Conservation (phyloP, 495 filamentous ascomycete species). For the Penicillium manginii region DNA sequence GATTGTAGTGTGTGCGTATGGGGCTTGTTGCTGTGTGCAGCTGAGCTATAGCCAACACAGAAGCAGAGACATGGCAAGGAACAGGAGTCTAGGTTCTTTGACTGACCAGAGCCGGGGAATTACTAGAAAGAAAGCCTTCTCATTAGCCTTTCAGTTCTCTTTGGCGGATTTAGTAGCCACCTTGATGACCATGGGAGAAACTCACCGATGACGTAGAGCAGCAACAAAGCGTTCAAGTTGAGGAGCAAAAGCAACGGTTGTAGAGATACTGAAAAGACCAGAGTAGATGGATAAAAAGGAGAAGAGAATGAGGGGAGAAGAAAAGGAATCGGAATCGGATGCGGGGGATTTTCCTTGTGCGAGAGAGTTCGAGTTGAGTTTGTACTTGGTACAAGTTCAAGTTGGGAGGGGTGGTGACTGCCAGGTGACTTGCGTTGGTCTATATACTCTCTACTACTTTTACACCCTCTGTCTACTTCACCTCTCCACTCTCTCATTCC, state of each 20-base stretch:
- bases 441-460: background rate
- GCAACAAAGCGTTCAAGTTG: background rate
- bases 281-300: conserved; percentile 4
- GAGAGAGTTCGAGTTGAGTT: background rate
- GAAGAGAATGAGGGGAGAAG: conserved; percentile 11
- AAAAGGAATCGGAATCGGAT: conserved; percentile 15
- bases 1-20: background rate
- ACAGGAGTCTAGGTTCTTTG: conserved; percentile 2
- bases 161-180: conserved; percentile 22
- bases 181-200: conserved; percentile 10
- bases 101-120: conserved; percentile 5
- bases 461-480: background rate
- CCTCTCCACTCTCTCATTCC: background rate
- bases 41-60: background rate
- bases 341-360: conserved; percentile 9
- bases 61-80: background rate
- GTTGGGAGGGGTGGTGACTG: conserved; percentile 1
- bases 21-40: background rate
- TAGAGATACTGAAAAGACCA: background rate
- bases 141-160: conserved; percentile 3
- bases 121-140: conserved; percentile 1
- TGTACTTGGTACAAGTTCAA: background rate
- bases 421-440: background rate
- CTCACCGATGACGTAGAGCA: conserved; percentile 28
- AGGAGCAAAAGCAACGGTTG: background rate